phyloP scores from a whole-genome alignment of 2,329 filamentous ascomycete species.

The Podosphaera fusca region DNA sequence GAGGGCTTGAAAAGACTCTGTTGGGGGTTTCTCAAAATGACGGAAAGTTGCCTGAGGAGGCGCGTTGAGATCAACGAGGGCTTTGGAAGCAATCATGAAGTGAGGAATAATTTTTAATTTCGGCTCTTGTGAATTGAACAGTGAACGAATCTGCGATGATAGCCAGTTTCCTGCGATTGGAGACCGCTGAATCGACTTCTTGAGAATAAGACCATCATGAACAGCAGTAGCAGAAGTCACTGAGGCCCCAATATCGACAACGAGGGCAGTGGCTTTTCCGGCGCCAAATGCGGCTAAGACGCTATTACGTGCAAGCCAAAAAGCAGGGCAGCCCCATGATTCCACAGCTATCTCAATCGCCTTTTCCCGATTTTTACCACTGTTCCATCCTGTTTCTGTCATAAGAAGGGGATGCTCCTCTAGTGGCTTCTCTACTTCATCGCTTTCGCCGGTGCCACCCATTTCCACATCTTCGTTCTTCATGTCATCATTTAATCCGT shows the following conservation, averaged over 20 bases:
- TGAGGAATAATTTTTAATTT: constrained; percentile 58
- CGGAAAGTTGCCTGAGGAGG: constrained; percentile 55
- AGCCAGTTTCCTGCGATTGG: constrained; percentile 75
- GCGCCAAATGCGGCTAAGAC: constrained; percentile 80
- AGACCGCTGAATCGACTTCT: constrained; percentile 70
- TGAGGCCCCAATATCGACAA: constrained; percentile 76
- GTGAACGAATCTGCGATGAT: constrained; percentile 62
- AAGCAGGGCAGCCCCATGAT: constrained; percentile 83
- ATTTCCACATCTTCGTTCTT: constrained; percentile 28
- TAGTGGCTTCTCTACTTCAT: constrained; percentile 51
- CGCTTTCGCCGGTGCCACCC: constrained; percentile 20
- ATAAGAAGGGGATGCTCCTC: constrained; percentile 78
- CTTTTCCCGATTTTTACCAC: constrained; percentile 70
- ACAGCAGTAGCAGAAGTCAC: constrained; percentile 78
- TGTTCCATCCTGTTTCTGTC: constrained; percentile 89
- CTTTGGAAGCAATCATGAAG: constrained; percentile 73
- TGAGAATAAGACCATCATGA: constrained; percentile 83
- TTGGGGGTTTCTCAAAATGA: constrained; percentile 37
- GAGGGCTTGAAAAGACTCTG: constrained; percentile 52
- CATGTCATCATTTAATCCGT: constrained; percentile 50
- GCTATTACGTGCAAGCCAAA: constrained; percentile 75
- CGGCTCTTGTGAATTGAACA: constrained; percentile 49
- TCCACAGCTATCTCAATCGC: constrained; percentile 93
- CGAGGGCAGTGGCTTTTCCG: constrained; percentile 78
- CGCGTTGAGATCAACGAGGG: constrained; percentile 64